A percentile compares a stretch with the other conserved stretches of the same genome.
These are phyloP conservation scores for Plectosphaerella plurivora DNA, from an alignment of 2,329 filamentous ascomycete species.

Conservation along the genomic window DNA sequence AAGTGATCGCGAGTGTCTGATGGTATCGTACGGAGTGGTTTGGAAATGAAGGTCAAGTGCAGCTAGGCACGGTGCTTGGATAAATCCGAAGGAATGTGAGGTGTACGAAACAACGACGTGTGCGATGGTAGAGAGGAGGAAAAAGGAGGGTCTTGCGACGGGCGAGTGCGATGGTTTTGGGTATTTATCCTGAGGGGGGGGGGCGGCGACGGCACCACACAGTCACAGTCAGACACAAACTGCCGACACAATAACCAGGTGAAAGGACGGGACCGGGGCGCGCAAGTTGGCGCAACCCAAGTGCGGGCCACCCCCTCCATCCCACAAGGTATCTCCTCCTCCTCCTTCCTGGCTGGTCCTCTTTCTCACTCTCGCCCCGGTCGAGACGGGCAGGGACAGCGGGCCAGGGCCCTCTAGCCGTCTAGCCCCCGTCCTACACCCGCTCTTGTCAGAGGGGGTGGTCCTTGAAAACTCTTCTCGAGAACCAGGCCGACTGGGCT, in stretches of 20 bases:
- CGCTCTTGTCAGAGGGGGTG: not conserved
- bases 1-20: not conserved
- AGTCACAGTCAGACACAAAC: not conserved
- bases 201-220: not conserved
- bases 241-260: not conserved
- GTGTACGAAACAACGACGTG: not conserved
- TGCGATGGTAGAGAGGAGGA: not conserved
- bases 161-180: not conserved
- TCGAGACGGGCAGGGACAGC: no score
- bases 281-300: no score
- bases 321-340: no score
- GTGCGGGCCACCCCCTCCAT: no score
- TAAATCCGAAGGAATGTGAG: not conserved
- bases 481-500: not conserved
- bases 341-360: no score
- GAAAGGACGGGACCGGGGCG: no score
- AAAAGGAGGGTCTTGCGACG: not conserved
- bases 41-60: slow-evolving; percentile 2
- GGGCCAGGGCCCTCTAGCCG: no score
- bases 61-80: not conserved
- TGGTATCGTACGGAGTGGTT: not conserved
- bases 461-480: not conserved
- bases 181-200: not conserved
- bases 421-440: not conserved
- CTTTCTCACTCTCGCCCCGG: no score